Evolutionary conservation across 2,329 filamentous ascomycete species (phyloP).

Genomic region (Malbranchea zuffiana): DNA sequence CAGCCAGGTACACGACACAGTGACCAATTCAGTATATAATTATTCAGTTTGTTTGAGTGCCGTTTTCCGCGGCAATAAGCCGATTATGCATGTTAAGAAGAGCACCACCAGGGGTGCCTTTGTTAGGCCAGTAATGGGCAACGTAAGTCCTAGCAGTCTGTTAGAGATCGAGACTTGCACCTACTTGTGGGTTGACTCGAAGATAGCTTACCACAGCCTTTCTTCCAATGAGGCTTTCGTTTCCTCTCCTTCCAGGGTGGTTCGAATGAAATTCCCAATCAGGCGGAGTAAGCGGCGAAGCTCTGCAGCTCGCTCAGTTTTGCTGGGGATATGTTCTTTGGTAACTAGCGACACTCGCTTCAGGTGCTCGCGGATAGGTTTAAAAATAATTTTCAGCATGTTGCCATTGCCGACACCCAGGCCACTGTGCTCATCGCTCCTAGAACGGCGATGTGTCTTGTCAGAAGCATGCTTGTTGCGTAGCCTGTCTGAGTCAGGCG

Average conservation of each 20-base stretch:
- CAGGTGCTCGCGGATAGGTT: slow-evolving; percentile 35
- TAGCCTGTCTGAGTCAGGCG: slow-evolving; percentile 2
- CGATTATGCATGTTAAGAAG: slow-evolving; percentile 15
- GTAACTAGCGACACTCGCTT: slow-evolving; percentile 36
- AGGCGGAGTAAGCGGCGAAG: slow-evolving; percentile 34
- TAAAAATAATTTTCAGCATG: slow-evolving; percentile 37
- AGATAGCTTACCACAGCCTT: slow-evolving; percentile 34
- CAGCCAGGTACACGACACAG: neutral
- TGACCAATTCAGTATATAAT: neutral
- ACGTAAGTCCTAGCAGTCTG: slow-evolving; percentile 33
- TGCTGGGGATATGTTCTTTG: slow-evolving; percentile 36
- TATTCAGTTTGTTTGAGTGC: slow-evolving; percentile 4
- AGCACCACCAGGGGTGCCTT: slow-evolving; percentile 20
- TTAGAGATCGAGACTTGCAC: slow-evolving; percentile 17
- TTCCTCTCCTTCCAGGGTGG: slow-evolving; percentile 29
- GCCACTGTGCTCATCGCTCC: slow-evolving; percentile 16
- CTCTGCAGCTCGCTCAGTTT: slow-evolving; percentile 33
- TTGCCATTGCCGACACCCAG: slow-evolving; percentile 28
- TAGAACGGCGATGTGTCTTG: slow-evolving; percentile 18
- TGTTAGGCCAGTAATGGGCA: slow-evolving; percentile 39
- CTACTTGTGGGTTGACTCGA: neutral
- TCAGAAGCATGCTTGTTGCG: slow-evolving; percentile 13
- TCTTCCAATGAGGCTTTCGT: slow-evolving; percentile 33
- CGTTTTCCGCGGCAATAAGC: slow-evolving; percentile 11
- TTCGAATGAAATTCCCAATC: slow-evolving; percentile 38